Conservation (phyloP, 1,284 basidiomycete species). For the Ceratobasidium papillatum region DNA sequence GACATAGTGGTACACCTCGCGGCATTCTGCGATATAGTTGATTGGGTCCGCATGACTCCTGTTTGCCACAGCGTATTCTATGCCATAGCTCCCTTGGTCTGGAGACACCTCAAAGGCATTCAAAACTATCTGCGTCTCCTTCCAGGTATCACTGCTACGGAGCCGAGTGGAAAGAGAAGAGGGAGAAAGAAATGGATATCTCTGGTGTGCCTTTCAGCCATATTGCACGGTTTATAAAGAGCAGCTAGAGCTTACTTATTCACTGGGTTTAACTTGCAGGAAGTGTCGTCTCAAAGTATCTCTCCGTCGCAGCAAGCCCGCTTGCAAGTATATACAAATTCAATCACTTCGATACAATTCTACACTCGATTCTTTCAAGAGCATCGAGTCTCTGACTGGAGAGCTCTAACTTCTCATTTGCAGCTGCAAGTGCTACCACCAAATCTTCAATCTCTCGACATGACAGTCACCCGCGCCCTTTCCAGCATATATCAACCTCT, state of each 20-base stretch:
- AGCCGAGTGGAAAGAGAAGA: not conserved
- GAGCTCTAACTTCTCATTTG: not conserved
- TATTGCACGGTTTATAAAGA: too few species aligned
- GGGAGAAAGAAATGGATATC: not conserved
- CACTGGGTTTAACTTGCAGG: not conserved
- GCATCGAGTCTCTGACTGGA: not conserved
- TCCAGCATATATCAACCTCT: not conserved
- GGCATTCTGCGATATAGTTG: not conserved
- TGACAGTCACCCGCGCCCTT: not conserved
- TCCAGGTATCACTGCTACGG: not conserved
- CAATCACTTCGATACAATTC: not conserved
- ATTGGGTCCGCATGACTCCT: not conserved
- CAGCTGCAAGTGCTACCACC: not conserved
- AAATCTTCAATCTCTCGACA: not conserved
- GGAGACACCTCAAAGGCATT: constrained; percentile 9
- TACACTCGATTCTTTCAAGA: not conserved
- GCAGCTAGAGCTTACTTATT: too few species aligned
- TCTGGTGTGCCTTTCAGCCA: not conserved
- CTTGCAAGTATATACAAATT: not conserved
- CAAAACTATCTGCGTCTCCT: not conserved
- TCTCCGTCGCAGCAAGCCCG: not conserved
- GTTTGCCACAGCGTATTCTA: not conserved
- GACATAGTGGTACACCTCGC: not conserved
- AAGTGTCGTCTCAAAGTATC: not conserved
- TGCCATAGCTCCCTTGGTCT: constrained; percentile 12